A percentile compares a stretch with the other conserved stretches of the same genome.
Conservation (phyloP, 148 eudicot genomes). For the Camellia japonica region DNA sequence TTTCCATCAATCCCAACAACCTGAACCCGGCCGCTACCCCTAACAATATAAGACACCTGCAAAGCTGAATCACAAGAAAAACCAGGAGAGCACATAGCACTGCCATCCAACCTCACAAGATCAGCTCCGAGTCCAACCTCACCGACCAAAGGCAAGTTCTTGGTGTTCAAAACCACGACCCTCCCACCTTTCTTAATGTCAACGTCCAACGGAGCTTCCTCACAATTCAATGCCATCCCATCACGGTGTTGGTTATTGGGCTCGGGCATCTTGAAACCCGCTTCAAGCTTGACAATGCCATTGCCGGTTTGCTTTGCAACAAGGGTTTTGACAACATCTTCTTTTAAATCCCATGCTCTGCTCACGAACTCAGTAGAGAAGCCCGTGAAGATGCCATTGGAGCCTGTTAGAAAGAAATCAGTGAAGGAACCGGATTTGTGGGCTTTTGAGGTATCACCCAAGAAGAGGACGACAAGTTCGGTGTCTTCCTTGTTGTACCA, state of each 20-base stretch:
- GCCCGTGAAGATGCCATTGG: constrained; percentile 81
- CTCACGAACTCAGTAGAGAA: constrained; percentile 75
- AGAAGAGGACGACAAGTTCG: constrained; percentile 66
- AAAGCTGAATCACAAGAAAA: constrained; percentile 87
- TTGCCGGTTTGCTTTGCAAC: constrained; percentile 49
- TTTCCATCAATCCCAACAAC: constrained; percentile 82
- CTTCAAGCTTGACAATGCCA: constrained; percentile 61
- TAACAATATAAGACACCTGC: constrained; percentile 73
- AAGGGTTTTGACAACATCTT: constrained; percentile 50
- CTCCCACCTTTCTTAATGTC: constrained; percentile 73
- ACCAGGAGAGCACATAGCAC: constrained; percentile 84
- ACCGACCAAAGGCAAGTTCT: constrained; percentile 90
- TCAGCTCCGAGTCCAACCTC: constrained; percentile 85
- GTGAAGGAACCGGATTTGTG: constrained; percentile 77
- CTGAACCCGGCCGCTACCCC: constrained; percentile 86
- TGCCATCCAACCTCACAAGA: constrained; percentile 63
- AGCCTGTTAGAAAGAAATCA: constrained; percentile 66
- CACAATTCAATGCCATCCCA: constrained; percentile 77
- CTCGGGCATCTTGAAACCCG: constrained; percentile 57
- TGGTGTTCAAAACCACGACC: constrained; percentile 77
- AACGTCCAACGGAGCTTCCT: constrained; percentile 82
- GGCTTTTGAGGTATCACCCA: constrained; percentile 80
- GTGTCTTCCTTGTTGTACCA: constrained; percentile 83
- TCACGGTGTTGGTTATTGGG: constrained; percentile 55
- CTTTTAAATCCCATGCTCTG: constrained; percentile 81